Base-by-base conservation (phyloP, 768 basidiomycete genomes). In the Tricholoma terreum region DNA sequence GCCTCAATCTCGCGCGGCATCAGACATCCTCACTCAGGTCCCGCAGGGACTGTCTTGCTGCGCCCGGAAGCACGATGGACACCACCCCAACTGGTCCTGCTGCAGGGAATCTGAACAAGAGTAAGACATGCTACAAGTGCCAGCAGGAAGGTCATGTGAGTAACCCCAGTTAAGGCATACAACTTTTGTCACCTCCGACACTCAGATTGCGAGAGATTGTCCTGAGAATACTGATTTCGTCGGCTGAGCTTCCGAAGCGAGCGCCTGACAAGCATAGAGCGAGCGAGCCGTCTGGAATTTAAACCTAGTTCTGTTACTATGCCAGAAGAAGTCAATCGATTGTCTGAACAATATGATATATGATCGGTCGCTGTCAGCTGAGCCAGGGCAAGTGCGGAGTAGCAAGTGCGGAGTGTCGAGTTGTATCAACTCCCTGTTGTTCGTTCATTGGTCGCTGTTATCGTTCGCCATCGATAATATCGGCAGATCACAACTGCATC, bases 91-190 rank as follows among this genome's bases (percentile, higher is more conserved):
- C 78, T 35, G 77, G 76, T 31, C 70, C 79, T 12, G 77, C 78
- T 42, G 77, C 75, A 42, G 71, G 65, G 5, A 73, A 72, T 56
- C 50, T 74, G 55, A 83, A 78, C 70, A 89, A 84, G 74, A 83
- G 68, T 60, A 93, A 89, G 77, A 90, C 88, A 52, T 94, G 92
- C 69, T 94, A 90, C 75, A 92, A 90, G 67, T 94, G 92, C 66
- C 87, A 90, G 67, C 84, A 86, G 70, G 89, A 90, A 70, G 92
- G 92, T 61, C 91, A 94, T 77, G 91, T 93, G 68, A 71, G 89
- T 77, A 24, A 49, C 34, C 27, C 50, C 34, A 54, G 17, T 40
- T 51, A 55, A 35, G 12, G 48, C 54, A 62, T 24, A 64, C 57
- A 49, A 36, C 46, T 51, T 30, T 49, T 49, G 40, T 49, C 7